phyloP scores from a whole-genome alignment of 768 basidiomycete genomes.

The Hortiboletus campestris region DNA sequence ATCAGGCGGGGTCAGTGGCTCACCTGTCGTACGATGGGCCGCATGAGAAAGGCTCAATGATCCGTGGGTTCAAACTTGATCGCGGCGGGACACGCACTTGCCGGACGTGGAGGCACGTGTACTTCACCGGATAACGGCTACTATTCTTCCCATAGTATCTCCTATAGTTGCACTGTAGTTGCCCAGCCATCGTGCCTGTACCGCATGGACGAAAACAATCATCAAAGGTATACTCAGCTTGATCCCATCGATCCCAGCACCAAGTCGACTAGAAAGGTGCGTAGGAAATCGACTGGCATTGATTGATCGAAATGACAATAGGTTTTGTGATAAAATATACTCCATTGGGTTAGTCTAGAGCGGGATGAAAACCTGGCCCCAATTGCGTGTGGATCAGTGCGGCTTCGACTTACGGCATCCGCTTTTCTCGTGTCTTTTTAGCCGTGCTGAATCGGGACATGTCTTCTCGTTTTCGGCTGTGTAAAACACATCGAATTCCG shows the following conservation, averaged over 20 bases:
- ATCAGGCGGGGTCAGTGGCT: constrained; percentile 11
- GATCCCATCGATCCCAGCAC: not conserved
- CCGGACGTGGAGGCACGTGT: constrained; percentile 19
- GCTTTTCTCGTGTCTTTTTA: constrained; percentile 36
- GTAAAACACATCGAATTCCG: constrained; percentile 26
- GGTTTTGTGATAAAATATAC: not conserved
- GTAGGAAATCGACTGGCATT: not conserved
- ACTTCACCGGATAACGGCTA: constrained; percentile 26
- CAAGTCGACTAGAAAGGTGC: not conserved
- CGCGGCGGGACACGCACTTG: constrained; percentile 11
- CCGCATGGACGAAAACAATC: not conserved
- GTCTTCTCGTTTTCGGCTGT: constrained; percentile 21
- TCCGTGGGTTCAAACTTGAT: constrained; percentile 16
- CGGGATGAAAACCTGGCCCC: constrained; percentile 24
- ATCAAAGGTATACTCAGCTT: not conserved
- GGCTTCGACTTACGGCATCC: constrained; percentile 38
- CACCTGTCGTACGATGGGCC: constrained; percentile 4
- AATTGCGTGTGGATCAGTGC: constrained; percentile 24
- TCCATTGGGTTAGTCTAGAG: constrained; percentile 17
- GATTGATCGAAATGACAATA: not conserved
- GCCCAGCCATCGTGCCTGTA: constrained; percentile 3
- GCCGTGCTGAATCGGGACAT: constrained; percentile 18
- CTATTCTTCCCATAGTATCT: constrained; percentile 2
- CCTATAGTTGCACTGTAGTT: not conserved
- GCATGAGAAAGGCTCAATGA: constrained; percentile 10